Conservation (phyloP, 1,284 basidiomycete genomes). For the Trametes sp. region DNA sequence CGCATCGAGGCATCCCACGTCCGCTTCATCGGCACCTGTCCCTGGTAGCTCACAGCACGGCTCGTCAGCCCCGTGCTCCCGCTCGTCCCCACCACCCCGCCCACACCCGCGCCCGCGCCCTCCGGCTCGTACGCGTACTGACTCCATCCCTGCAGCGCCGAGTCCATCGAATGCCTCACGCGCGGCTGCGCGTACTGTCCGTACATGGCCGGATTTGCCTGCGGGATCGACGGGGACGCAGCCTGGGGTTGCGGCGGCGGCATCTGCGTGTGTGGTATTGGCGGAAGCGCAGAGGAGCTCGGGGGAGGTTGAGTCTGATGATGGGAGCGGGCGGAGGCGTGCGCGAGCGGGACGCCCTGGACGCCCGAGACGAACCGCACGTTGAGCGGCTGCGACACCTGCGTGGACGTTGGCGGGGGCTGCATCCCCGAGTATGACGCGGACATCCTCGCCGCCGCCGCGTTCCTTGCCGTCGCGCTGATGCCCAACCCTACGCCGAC, state of each 20-base stretch:
- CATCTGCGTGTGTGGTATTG: slow-evolving; percentile 2
- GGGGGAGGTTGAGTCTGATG: not conserved
- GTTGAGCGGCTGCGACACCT: slow-evolving; percentile 33
- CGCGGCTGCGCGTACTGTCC: slow-evolving; percentile 6
- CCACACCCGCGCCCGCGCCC: not conserved
- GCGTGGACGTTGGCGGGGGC: slow-evolving; percentile 7
- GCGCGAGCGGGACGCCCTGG: slow-evolving; percentile 15
- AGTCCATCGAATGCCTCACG: slow-evolving; percentile 24
- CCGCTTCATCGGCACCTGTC: slow-evolving; percentile 25
- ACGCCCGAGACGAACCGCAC: slow-evolving; percentile 38
- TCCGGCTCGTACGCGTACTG: slow-evolving; percentile 13
- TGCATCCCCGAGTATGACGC: slow-evolving; percentile 18
- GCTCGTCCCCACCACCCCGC: not conserved
- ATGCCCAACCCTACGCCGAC: not conserved
- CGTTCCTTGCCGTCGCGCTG: slow-evolving; percentile 3
- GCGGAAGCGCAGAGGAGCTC: slow-evolving; percentile 1
- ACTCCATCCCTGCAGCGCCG: slow-evolving; percentile 31
- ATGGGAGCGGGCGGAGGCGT: slow-evolving; percentile 5
- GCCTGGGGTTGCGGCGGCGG: too few species aligned
- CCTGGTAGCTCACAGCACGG: slow-evolving; percentile 4
- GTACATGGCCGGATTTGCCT: slow-evolving; percentile 6
- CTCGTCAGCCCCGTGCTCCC: not conserved
- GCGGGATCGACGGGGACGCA: not conserved
- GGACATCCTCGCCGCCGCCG: slow-evolving; percentile 13
- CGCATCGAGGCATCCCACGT: slow-evolving; percentile 23